Conservation (phyloP, 345 rosid species). For the Gossypium anomalum region DNA sequence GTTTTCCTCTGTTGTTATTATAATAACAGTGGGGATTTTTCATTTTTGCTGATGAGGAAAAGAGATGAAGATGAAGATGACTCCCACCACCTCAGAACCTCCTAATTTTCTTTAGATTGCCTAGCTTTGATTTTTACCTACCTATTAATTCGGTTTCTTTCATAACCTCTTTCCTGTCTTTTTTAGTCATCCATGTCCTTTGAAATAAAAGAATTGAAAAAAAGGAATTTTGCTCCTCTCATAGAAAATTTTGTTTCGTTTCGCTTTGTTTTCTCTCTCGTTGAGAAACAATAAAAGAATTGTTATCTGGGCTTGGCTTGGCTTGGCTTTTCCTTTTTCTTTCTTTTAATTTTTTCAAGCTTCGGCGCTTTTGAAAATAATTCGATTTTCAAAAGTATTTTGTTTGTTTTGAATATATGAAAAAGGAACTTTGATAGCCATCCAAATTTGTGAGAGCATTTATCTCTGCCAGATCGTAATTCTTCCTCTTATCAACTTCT, state of each 20-base stretch:
- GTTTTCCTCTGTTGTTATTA: background rate
- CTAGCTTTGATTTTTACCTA: slow-evolving; percentile 9
- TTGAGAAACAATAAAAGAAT: slow-evolving; percentile 1
- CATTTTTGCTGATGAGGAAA: background rate
- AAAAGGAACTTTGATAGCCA: slow-evolving; percentile 4
- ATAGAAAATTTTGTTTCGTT: background rate
- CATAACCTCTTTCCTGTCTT: background rate
- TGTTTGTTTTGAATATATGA: background rate
- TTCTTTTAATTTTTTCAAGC: background rate
- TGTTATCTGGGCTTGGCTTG: slow-evolving; percentile 19
- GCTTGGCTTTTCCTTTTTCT: background rate
- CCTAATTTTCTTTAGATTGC: slow-evolving; percentile 2
- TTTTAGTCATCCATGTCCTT: background rate
- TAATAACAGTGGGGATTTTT: background rate
- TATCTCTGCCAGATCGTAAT: background rate
- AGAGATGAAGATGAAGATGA: background rate
- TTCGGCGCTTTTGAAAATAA: slow-evolving; percentile 7
- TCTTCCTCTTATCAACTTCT: slow-evolving; percentile 5
- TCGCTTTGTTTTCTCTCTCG: slow-evolving; percentile 2
- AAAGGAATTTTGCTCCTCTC: background rate
- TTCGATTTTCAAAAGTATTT: background rate
- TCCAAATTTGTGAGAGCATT: slow-evolving; percentile 7
- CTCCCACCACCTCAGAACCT: background rate
- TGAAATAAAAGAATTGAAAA: background rate
- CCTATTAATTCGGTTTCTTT: background rate